A percentile compares a stretch with the other conserved stretches of the same genome.
phyloP scores from a whole-genome alignment of 2,329 filamentous ascomycete species.

The Monosporascus sp. region DNA sequence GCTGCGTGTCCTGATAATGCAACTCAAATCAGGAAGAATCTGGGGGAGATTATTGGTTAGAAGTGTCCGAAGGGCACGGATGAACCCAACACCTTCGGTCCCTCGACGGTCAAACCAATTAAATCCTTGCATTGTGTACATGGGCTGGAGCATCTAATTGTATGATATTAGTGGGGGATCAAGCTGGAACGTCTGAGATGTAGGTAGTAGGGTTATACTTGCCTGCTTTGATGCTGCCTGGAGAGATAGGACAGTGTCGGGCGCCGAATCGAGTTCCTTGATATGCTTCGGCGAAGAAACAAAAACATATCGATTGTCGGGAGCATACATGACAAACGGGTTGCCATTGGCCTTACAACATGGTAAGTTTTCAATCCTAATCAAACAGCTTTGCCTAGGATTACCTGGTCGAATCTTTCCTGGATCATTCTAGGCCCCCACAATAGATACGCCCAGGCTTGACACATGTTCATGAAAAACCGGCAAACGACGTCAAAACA shows the following conservation, averaged over 20 bases:
- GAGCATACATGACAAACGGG: conserved; percentile 2
- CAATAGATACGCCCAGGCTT: too few species aligned
- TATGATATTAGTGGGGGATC: too few species aligned
- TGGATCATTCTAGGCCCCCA: too few species aligned
- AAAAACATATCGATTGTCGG: conserved; percentile 5
- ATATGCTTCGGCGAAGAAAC: conserved; percentile 9
- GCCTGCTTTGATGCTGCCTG: conserved; percentile 12
- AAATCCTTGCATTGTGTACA: conserved; percentile 22
- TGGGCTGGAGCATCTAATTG: conserved; percentile 19
- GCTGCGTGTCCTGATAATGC: background rate
- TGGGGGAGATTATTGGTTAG: conserved; percentile 16
- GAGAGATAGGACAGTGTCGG: conserved; percentile 9
- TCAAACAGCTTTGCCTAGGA: too few species aligned
- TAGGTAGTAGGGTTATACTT: too few species aligned
- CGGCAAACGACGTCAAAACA: too few species aligned
- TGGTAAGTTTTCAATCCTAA: too few species aligned
- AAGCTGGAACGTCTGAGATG: too few species aligned
- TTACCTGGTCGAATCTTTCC: too few species aligned
- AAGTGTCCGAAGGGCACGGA: conserved; percentile 12
- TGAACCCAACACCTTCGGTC: conserved; percentile 21
- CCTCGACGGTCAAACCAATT: conserved; percentile 25
- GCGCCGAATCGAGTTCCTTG: conserved; percentile 11
- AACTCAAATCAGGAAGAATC: conserved; percentile 3
- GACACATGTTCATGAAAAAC: too few species aligned
- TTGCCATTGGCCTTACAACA: too few species aligned